Evolutionary conservation across 495 filamentous ascomycete species (phyloP), one percentile per base, ranked within the genome.

Genomic region (Aspergillus wentii): DNA sequence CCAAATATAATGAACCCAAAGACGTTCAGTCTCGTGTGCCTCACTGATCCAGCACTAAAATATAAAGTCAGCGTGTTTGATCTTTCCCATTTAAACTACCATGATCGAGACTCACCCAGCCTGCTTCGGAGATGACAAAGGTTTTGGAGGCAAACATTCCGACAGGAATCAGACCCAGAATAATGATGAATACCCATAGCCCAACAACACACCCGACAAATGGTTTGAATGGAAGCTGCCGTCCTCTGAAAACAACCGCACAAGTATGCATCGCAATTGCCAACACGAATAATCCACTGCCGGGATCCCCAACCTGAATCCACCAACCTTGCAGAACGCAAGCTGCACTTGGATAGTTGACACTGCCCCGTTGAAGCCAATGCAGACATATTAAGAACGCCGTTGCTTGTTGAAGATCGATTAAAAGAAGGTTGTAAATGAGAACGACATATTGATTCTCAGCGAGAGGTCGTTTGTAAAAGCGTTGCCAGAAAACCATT

Each of bases 1-100:
- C 74, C 79, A 89, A 41, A 89, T 59, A 48, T 89, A 89, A 49
- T 89, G 85, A 10, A 79, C 69, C 67, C 73, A 78, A 7, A 89
- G 76, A 38, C 83, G 83, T 33, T 79, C 71, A 13, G 48, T 48
- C 39, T 78, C 68, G 57, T 79, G 77, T 15, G 60, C 49, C 11
- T 63, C 49, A 37, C 78, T 77, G n/a, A 87, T 58, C 83, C 83
- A 89, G 53, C 85, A 89, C 83, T 84, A 43, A 9, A 11, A 9
- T 5, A n/a, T 19, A n/a, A 28, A 15, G n/a, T 46, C n/a, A 54
- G 33, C 39, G 35, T 31, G 11, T 23, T 35, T 30, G n/a, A 4
- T 21, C 19, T n/a, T n/a, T n/a, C n/a, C n/a, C n/a, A n/a, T n/a
- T n/a, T n/a, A n/a, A n/a, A n/a, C n/a, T n/a, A n/a, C n/a, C n/a